Evolutionary conservation across 139 green algal species (phyloP).

Genomic region (Picochlorum sp.): DNA sequence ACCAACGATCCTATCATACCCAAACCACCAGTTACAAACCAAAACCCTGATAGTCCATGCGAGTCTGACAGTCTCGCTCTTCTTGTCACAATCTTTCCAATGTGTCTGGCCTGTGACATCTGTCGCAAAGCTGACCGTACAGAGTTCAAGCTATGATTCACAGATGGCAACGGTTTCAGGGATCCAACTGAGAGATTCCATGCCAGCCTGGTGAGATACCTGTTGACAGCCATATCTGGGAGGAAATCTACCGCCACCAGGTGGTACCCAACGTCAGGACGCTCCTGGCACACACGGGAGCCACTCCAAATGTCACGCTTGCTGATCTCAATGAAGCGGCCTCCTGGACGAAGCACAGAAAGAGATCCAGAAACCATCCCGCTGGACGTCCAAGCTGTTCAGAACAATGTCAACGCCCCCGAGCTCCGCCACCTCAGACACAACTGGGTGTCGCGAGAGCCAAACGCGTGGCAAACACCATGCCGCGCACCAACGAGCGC

Average conservation of each 20-base stretch:
- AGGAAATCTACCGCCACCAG: constrained; percentile 81
- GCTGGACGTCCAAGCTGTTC: no score
- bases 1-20: constrained; percentile 43
- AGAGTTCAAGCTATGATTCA: constrained; percentile 31
- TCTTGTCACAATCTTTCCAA: constrained; percentile 75
- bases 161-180: constrained; percentile 39
- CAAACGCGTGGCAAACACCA: constrained; percentile 30
- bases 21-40: constrained; percentile 30
- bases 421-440: no score
- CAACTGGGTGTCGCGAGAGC: constrained; percentile 53
- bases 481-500: constrained; percentile 47
- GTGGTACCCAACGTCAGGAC: constrained; percentile 57
- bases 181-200: constrained; percentile 29
- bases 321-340: constrained; percentile 73
- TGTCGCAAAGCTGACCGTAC: constrained; percentile 62
- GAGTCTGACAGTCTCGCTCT: background rate
- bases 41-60: background rate
- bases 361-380: no score
- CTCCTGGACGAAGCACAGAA: no score
- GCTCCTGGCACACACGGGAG: constrained; percentile 42
- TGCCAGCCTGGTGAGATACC: background rate
- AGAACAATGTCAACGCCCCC: no score
- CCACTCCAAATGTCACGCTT: constrained; percentile 77
- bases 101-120: constrained; percentile 68
- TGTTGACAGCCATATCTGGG: constrained; percentile 22